Evolutionary conservation across 2,329 filamentous ascomycete species (phyloP), one percentile per base, ranked within the genome.

Genomic region (Pyrenophora graminea): DNA sequence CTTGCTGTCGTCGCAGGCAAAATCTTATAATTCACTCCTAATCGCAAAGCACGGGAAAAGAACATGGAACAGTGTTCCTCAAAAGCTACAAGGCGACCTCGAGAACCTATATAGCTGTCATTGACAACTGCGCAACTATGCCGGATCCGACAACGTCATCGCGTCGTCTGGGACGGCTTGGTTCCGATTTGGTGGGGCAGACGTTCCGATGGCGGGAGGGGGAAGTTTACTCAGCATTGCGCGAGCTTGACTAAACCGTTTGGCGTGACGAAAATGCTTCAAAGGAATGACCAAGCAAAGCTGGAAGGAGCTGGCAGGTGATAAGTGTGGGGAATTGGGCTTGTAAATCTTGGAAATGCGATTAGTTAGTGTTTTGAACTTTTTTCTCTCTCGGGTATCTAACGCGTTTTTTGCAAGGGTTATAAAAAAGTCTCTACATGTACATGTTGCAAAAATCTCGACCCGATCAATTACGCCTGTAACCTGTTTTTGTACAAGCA

Each of bases 201-300:
- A 27, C 45, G 49, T 55, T 56, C 58, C 54, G 31, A 53, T 19
- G 36, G 30, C 21, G 18, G 44, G 34, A 9, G 27, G 27, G 27
- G 27, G 9, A 30, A 39, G 33, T 31, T 62, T 68, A 64, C 58
- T 68, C 63, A 68, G 62, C 63, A 66, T 68, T 63, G 56, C 37
- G 61, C 27, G 61, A 66, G 61, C 59, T 63, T 64, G 49, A 66
- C 62, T 59, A 63, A 67, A 47, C 27, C 25, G 18, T 23, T 33
- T 25, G 17, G 10, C 30, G 39, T 52, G 45, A 43, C 39, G 27
- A 52, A 43, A 33, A 39, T 8, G 25, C 25, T 27, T 27, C 7
- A 27, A 27, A 27, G 7, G 25, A 27, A 27, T 27, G 25, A 27
- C 25, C 3, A 27, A 27, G 25, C 25, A 21, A 21, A 21, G 15